Percentiles rank a stretch among this genome's conserved stretches.
Evolutionary conservation across 805 yeast species (phyloP).

Genomic region (Candida stauntonica): DNA sequence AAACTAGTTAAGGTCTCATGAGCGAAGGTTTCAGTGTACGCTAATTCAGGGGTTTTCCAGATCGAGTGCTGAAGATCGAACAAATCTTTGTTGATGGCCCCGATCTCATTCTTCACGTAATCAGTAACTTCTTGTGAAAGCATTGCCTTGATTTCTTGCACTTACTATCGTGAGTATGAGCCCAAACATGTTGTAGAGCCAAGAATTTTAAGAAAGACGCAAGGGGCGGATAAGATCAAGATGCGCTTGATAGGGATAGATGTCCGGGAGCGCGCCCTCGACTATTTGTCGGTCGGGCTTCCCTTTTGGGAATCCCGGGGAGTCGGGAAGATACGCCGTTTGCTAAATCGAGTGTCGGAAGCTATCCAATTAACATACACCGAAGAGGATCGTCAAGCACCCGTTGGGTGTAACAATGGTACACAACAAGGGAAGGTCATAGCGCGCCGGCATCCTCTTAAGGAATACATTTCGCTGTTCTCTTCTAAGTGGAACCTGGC

Average conservation of each 20-base stretch:
- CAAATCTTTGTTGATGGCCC: constrained; percentile 2
- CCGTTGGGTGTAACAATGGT: no score
- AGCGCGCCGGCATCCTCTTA: no score
- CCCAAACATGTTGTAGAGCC: neutral
- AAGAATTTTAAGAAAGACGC: no score
- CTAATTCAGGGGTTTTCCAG: constrained; percentile 7
- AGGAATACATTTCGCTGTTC: no score
- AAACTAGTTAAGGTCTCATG: constrained; percentile 5
- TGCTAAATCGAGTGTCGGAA: no score
- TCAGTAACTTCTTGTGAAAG: constrained; percentile 1
- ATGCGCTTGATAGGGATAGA: neutral
- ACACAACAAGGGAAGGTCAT: no score
- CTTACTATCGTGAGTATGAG: neutral
- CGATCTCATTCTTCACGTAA: constrained; percentile 4
- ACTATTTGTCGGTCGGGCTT: neutral
- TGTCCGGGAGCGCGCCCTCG: neutral
- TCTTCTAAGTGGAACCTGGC: no score
- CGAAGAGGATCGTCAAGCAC: no score
- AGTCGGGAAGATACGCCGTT: neutral
- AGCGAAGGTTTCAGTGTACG: constrained; percentile 7
- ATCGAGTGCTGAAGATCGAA: constrained; percentile 7
- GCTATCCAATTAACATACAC: no score
- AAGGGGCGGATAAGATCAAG: neutral
- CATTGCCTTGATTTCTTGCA: neutral
- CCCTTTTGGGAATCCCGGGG: neutral